phyloP scores from a whole-genome alignment of 495 filamentous ascomycete genomes.

The Annulohypoxylon moriforme region DNA sequence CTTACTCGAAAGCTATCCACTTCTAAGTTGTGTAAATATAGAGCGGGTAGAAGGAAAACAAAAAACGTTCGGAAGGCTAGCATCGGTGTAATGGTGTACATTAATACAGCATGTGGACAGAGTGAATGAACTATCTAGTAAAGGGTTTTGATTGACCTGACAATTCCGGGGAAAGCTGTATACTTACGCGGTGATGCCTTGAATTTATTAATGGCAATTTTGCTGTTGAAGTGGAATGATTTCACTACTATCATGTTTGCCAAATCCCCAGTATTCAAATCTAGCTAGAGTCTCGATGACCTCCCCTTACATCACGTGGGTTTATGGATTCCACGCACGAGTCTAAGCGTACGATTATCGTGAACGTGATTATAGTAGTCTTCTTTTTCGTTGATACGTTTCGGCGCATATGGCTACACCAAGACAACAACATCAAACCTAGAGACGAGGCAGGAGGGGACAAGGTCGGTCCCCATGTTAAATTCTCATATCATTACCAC shows the following conservation, averaged over 20 bases:
- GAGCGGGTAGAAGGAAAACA: slow-evolving; percentile 26
- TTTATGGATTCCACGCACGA: neutral
- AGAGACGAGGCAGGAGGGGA: neutral
- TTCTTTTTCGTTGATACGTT: neutral
- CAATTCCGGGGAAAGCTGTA: neutral
- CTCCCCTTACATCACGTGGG: neutral
- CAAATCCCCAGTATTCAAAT: neutral
- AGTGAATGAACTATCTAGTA: slow-evolving; percentile 14
- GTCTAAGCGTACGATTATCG: neutral
- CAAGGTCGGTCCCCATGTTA: neutral
- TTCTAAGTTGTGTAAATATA: slow-evolving; percentile 69
- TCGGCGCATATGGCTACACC: neutral
- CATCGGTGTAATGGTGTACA: slow-evolving; percentile 52
- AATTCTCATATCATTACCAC: neutral
- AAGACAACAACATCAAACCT: neutral
- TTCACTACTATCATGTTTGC: neutral
- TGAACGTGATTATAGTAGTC: neutral
- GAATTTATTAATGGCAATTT: slow-evolving; percentile 13
- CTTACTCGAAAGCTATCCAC: slow-evolving; percentile 96
- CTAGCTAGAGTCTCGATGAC: neutral
- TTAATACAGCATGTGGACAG: slow-evolving; percentile 46
- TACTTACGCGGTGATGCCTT: slow-evolving; percentile 14
- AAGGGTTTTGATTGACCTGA: neutral
- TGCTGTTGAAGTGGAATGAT: neutral
- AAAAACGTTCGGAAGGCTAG: slow-evolving; percentile 37